Evolutionary conservation across 1,139 yeast genomes (phyloP), one percentile per base, ranked within the genome.

Genomic region (Geotrichum reessii): DNA sequence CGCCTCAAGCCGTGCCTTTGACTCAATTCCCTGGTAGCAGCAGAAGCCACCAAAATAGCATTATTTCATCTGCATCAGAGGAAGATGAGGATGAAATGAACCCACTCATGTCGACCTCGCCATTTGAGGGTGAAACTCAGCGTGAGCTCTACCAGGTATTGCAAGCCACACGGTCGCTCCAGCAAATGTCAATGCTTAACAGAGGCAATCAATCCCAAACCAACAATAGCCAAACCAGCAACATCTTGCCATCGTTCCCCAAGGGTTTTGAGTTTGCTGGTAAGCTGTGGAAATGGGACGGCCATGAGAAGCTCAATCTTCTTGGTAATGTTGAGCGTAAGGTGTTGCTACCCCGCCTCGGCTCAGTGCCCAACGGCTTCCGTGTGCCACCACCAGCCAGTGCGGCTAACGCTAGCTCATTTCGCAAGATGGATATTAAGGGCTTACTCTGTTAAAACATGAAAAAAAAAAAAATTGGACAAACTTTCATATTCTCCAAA

Each of bases 221-320:
- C 44, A 14, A n/a, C 9, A n/a, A 12, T 12, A 33, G 14, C 42
- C 1, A 17, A 3, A 8, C 44, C n/a, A 33, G 42, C 44, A n/a
- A 17, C 21, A 14, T 14, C 8, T 5, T 17, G n/a, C 17, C 44
- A 21, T 59, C 56, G 27, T 60, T 63, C 12, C 73, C 71, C 33
- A 74, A 74, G 17, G 73, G 69, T 47, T 74, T 74, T 61, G 77
- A 74, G 61, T 72, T 70, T 55, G 76, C 70, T n/a, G 78, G 77
- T 6, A 68, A 68, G 49, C 63, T 68, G 31, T 74, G 75, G 72
- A 57, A 63, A 27, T 74, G 78, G 78, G 78, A 74, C 53, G 78
- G 78, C 31, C 66, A 65, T 37, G 64, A 67, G 48, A 60, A 63
- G 47, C 69, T 74, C 33, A 61, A 63, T 33, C 61, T 70, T 14